phyloP scores from a whole-genome alignment of 805 yeast species.

The Clavispora carvajalis region DNA sequence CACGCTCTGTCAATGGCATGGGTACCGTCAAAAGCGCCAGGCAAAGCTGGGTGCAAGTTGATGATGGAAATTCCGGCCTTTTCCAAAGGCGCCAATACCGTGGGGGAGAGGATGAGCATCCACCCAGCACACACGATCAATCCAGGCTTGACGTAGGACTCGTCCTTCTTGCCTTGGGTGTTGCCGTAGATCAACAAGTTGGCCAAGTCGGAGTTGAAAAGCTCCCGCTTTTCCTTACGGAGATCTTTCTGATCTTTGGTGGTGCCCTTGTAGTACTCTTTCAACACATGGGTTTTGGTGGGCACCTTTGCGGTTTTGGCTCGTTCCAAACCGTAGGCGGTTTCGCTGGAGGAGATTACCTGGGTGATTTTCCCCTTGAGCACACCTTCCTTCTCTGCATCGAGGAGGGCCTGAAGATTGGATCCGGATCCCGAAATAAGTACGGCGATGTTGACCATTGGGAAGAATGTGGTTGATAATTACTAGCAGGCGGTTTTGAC shows the following conservation, averaged over 20 bases:
- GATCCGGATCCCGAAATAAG: constrained; percentile 94
- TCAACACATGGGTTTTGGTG: constrained; percentile 66
- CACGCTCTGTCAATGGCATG: constrained; percentile 96
- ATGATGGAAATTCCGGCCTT: constrained; percentile 68
- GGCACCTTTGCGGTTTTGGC: constrained; percentile 69
- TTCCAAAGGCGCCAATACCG: constrained; percentile 63
- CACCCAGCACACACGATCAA: constrained; percentile 97
- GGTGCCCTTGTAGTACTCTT: constrained; percentile 66
- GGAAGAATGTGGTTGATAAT: background rate
- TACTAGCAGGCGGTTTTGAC: background rate
- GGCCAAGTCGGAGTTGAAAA: constrained; percentile 78
- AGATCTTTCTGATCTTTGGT: constrained; percentile 61
- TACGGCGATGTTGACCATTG: constrained; percentile 46
- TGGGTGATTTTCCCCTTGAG: constrained; percentile 54
- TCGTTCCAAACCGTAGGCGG: constrained; percentile 84
- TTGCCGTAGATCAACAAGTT: constrained; percentile 51
- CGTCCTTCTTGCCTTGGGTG: constrained; percentile 25
- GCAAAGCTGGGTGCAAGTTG: constrained; percentile 94
- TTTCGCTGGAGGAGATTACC: constrained; percentile 79
- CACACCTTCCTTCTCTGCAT: constrained; percentile 47
- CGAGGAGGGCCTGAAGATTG: constrained; percentile 91
- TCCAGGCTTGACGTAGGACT: constrained; percentile 55
- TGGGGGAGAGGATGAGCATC: constrained; percentile 86
- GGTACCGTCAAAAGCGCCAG: constrained; percentile 95
- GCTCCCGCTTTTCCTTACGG: constrained; percentile 57